Conservation (phyloP, 1,139 yeast genomes). For the Zygosaccharomyces pseudobailii region DNA sequence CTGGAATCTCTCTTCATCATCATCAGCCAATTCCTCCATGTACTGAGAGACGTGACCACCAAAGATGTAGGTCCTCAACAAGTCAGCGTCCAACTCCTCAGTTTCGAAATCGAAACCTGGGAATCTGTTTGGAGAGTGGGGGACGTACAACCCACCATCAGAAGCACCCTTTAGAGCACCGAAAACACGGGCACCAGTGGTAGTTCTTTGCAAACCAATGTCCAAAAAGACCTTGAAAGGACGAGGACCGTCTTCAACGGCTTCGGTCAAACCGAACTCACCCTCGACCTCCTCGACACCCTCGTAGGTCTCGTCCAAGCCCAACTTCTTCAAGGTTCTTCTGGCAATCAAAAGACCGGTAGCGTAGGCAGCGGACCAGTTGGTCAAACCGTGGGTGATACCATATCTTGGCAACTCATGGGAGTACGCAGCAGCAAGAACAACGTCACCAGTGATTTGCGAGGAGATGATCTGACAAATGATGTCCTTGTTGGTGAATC, state of each 20-base stretch:
- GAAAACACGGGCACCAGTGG: slow-evolving; percentile 99
- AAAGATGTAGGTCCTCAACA: slow-evolving; percentile 97
- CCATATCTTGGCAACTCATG: slow-evolving; percentile 99
- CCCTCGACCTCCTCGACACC: slow-evolving; percentile 99
- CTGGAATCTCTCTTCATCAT: slow-evolving; percentile 99
- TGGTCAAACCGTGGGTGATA: slow-evolving; percentile 97
- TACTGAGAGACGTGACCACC: slow-evolving; percentile 99
- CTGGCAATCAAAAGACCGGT: slow-evolving; percentile 98
- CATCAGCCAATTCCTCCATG: slow-evolving; percentile 99
- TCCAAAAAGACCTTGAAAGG: slow-evolving; percentile 99
- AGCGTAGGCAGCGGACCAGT: slow-evolving; percentile 99
- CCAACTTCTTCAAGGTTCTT: slow-evolving; percentile 97
- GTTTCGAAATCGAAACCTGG: slow-evolving; percentile 99
- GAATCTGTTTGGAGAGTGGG: slow-evolving; percentile 99
- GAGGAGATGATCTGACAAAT: slow-evolving; percentile 96
- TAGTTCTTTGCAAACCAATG: slow-evolving; percentile 99
- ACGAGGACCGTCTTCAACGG: slow-evolving; percentile 99
- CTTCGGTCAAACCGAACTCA: slow-evolving; percentile 97
- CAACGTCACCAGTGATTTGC: slow-evolving; percentile 95
- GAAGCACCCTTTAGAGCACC: slow-evolving; percentile 99
- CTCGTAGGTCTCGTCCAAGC: slow-evolving; percentile 94
- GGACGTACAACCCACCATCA: slow-evolving; percentile 99
- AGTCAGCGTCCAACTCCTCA: slow-evolving; percentile 97
- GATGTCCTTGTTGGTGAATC: slow-evolving; percentile 99
- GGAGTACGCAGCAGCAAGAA: slow-evolving; percentile 96